Conservation (phyloP, 257 asterid species). For the Coffea canephora region DNA sequence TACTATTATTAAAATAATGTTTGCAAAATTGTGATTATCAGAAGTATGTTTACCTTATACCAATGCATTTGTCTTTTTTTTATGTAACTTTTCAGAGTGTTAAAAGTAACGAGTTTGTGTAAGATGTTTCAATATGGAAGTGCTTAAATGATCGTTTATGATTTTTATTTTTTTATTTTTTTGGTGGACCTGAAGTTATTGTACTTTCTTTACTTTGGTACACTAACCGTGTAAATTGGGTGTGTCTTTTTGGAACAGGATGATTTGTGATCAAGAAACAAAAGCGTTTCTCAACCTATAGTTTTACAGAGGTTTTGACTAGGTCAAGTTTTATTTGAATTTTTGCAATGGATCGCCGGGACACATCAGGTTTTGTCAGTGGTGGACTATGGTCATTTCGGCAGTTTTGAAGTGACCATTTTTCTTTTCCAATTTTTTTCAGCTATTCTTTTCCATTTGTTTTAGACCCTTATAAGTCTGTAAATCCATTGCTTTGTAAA, state of each 20-base stretch:
- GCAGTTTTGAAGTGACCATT: conserved; percentile 18
- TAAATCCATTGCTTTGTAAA: conserved; percentile 8
- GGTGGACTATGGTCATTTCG: conserved; percentile 32
- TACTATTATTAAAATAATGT: background rate
- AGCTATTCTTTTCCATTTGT: conserved; percentile 1
- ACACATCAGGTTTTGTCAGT: conserved; percentile 65
- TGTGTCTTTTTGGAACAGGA: conserved; percentile 37
- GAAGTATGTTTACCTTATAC: background rate
- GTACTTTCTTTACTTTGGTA: background rate
- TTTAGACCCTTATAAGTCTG: conserved; percentile 26
- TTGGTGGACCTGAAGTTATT: background rate
- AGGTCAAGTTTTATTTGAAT: conserved; percentile 6
- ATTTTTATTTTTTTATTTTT: background rate
- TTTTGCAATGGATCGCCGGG: conserved; percentile 52
- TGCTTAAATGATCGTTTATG: background rate
- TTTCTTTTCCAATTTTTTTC: conserved; percentile 8
- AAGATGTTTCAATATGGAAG: background rate
- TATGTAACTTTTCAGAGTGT: background rate
- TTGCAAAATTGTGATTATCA: too few species aligned
- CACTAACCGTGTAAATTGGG: background rate
- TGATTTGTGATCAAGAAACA: conserved; percentile 18
- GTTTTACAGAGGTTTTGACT: conserved; percentile 26
- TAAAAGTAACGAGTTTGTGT: background rate
- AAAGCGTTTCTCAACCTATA: conserved; percentile 13
- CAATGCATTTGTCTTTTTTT: background rate